Conservation (phyloP, 345 rosid genomes). For the Hypericum androsaemum region DNA sequence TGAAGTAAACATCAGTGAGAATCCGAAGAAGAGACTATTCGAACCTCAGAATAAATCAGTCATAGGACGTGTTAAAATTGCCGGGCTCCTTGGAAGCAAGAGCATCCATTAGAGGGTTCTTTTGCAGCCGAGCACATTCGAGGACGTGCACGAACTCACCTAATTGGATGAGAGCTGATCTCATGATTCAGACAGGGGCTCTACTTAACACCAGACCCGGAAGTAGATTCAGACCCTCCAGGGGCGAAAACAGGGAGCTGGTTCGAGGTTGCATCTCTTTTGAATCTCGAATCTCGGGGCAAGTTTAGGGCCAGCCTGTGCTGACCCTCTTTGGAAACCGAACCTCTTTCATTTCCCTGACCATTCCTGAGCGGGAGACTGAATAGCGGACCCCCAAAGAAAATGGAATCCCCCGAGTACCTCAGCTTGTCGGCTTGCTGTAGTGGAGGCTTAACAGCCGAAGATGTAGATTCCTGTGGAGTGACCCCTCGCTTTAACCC, state of each 20-base stretch:
- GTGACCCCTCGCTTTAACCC: constrained; percentile 33
- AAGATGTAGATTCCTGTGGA: constrained; percentile 42
- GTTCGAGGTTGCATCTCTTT: constrained; percentile 70
- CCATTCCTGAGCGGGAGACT: constrained; percentile 50
- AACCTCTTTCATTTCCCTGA: constrained; percentile 42
- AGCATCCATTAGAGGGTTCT: constrained; percentile 15
- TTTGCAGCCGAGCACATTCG: neutral
- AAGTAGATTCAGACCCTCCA: constrained; percentile 30
- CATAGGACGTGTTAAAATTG: constrained; percentile 9
- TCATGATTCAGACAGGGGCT: constrained; percentile 3
- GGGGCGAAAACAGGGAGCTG: constrained; percentile 94
- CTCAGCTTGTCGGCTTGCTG: constrained; percentile 62
- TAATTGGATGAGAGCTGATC: constrained; percentile 5
- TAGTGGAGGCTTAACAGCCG: constrained; percentile 26
- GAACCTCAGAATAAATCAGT: constrained; percentile 22
- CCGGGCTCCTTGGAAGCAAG: constrained; percentile 20
- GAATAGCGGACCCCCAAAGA: constrained; percentile 90
- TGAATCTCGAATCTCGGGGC: constrained; percentile 77
- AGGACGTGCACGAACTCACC: neutral
- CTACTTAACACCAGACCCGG: constrained; percentile 41
- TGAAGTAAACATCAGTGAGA: neutral
- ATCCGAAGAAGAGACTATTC: constrained; percentile 16
- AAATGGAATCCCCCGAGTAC: constrained; percentile 89
- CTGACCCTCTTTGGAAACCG: constrained; percentile 41
- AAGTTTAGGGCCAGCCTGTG: constrained; percentile 49